Evolutionary conservation across 2,329 filamentous ascomycete species (phyloP).

Genomic region (Orbilia quercus): DNA sequence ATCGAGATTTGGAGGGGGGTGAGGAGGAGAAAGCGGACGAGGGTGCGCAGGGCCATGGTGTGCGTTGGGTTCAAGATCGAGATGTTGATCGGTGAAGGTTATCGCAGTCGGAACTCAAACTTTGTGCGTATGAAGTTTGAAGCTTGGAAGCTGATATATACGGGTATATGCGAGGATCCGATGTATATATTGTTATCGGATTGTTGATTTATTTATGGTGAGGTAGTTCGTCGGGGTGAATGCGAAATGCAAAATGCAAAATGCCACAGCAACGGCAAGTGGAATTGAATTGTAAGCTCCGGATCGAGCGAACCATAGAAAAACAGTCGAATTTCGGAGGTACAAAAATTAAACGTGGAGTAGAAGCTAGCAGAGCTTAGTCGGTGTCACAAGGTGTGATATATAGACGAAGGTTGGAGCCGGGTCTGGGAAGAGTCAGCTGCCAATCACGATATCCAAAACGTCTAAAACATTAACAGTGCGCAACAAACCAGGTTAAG

Average conservation of each 20-base stretch:
- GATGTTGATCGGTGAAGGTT: not conserved
- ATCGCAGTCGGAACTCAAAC: slow-evolving; percentile 36
- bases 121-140: not conserved
- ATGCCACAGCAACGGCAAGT: slow-evolving; percentile 10
- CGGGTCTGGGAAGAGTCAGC: slow-evolving; percentile 16
- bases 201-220: not conserved
- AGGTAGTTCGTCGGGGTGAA: not conserved
- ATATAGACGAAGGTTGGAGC: too few relatives aligned
- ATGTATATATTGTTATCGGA: not conserved
- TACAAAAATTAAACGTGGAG: slow-evolving; percentile 8
- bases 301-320: not conserved
- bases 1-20: slow-evolving; percentile 51
- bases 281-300: not conserved
- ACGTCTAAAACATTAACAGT: too few relatives aligned
- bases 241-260: not conserved
- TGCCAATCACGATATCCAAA: slow-evolving; percentile 32
- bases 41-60: slow-evolving; percentile 43
- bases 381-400: slow-evolving; percentile 9
- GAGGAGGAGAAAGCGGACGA: slow-evolving; percentile 43
- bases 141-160: not conserved
- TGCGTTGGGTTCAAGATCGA: not conserved
- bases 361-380: not conserved
- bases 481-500: not conserved
- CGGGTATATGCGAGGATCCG: too few relatives aligned
- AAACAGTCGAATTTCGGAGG: slow-evolving; percentile 1